Evolutionary conservation across 2,329 filamentous ascomycete genomes (phyloP).

Genomic region (Hypocreales sp.): DNA sequence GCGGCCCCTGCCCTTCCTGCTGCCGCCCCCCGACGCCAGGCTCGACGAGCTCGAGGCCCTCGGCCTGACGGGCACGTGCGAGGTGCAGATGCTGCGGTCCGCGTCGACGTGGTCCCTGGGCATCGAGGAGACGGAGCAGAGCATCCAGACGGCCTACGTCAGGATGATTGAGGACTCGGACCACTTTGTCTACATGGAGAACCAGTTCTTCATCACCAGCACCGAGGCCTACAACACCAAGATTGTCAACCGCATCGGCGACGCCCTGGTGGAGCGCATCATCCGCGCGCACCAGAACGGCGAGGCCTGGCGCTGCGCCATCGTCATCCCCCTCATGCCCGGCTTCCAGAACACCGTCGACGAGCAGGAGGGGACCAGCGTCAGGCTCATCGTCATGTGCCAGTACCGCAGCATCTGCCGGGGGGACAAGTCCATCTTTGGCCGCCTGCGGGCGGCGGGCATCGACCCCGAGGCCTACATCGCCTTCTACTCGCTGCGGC

Average conservation of each 20-base stretch:
- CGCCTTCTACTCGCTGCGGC: constrained; percentile 79
- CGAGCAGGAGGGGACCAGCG: constrained; percentile 82
- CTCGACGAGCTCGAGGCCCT: constrained; percentile 72
- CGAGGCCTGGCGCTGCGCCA: constrained; percentile 80
- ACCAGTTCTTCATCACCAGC: constrained; percentile 95
- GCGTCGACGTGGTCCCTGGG: constrained; percentile 86
- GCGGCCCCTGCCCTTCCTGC: constrained; percentile 78
- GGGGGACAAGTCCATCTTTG: constrained; percentile 84
- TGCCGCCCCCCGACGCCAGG: constrained; percentile 87
- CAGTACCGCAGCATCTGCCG: constrained; percentile 94
- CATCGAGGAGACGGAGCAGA: constrained; percentile 75
- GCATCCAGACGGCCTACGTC: constrained; percentile 89
- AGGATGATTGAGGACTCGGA: constrained; percentile 92
- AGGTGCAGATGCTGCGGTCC: constrained; percentile 89
- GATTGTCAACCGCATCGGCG: constrained; percentile 86
- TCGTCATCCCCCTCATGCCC: constrained; percentile 92
- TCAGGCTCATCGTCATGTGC: constrained; percentile 90
- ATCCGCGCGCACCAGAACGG: constrained; percentile 68
- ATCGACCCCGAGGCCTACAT: constrained; percentile 95
- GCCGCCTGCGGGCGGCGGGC: constrained; percentile 57
- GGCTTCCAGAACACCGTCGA: constrained; percentile 96
- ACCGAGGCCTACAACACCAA: constrained; percentile 76
- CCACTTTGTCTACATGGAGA: constrained; percentile 97
- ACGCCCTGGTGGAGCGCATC: constrained; percentile 85
- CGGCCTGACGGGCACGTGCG: constrained; percentile 84